Base-by-base conservation (phyloP, 805 yeast genomes). In the Candida yuanshanica region DNA sequence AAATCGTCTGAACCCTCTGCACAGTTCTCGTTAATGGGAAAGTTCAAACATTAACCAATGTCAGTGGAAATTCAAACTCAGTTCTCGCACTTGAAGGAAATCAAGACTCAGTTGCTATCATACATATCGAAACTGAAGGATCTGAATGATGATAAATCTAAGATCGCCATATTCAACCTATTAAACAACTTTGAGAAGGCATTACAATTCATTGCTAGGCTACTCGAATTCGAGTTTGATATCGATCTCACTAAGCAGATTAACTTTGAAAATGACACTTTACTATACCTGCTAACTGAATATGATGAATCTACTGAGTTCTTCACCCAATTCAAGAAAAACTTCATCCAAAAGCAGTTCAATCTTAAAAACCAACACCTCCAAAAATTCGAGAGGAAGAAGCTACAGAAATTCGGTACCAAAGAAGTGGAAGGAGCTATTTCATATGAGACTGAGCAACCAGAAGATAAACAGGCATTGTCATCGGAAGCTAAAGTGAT, bases 401-500 rank as follows among this genome's bases (percentile, higher is more conserved):
- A 48, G 20, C 3, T 35, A 1, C 35, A 36, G 18, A 48, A 44
- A 27, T 47, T 43, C 31, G 23, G 22, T 4, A 20, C 33, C 36
- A 34, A 24, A 11, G 33, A 35, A 4, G 20, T n/a, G 4, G 27
- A 17, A 8, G 23, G 32, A 2, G 7, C 32, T 7, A 9, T 14
- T n/a, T n/a, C n/a, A 25, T 27, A 29, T n/a, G 37, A 35, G 8
- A 35, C 31, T 3, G 36, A 40, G n/a, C 16, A 33, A 2, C 9
- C 11, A n/a, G 13, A 40, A 33, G 6, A 14, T 44, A 11, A 33
- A 16, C n/a, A 16, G 20, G 16, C 29, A 23, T 20, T 44, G 8
- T 35, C 53, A 4, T 46, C 50, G 2, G 55, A 55, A 41, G 50
- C 45, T 6, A 55, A 53, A 25, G 42, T 56, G 8, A 38, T 55